These are phyloP conservation scores for Vitis rupestris DNA, from an alignment of 164 flowering plant genomes.

Conservation along the genomic window DNA sequence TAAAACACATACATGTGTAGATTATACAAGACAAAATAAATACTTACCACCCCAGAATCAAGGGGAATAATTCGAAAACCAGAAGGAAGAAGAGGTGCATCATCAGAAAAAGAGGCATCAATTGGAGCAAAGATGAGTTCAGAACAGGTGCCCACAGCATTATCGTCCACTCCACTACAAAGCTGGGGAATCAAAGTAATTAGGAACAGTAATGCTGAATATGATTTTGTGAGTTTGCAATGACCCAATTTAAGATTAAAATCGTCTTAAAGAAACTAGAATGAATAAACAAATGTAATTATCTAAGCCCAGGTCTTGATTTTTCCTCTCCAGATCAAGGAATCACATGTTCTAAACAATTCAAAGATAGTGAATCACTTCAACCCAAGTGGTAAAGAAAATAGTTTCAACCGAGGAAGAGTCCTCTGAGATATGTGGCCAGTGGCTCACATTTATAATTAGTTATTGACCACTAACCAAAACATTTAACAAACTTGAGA, in stretches of 20 bases:
- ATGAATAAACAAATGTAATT: neutral
- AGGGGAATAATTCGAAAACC: conserved; percentile 65
- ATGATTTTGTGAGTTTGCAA: no score
- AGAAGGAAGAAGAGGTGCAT: conserved; percentile 61
- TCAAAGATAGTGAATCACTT: neutral
- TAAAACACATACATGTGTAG: neutral
- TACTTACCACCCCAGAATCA: conserved; percentile 36
- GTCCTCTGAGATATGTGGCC: neutral
- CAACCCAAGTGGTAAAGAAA: neutral
- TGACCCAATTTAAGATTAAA: neutral
- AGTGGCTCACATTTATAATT: neutral
- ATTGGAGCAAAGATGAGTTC: conserved; percentile 69
- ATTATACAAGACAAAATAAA: neutral
- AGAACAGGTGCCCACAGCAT: conserved; percentile 54
- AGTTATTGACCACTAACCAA: neutral
- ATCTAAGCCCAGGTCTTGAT: no score
- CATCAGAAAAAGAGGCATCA: conserved; percentile 64
- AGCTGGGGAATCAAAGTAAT: conserved; percentile 27
- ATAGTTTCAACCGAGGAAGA: neutral
- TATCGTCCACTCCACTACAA: conserved; percentile 63
- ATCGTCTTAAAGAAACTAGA: neutral
- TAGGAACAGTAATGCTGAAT: neutral
- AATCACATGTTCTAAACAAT: neutral
- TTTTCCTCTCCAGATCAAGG: no score
- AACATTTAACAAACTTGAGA: no score